Conservation (phyloP, 768 basidiomycete genomes). For the Coprinellus aureogranulatus region DNA sequence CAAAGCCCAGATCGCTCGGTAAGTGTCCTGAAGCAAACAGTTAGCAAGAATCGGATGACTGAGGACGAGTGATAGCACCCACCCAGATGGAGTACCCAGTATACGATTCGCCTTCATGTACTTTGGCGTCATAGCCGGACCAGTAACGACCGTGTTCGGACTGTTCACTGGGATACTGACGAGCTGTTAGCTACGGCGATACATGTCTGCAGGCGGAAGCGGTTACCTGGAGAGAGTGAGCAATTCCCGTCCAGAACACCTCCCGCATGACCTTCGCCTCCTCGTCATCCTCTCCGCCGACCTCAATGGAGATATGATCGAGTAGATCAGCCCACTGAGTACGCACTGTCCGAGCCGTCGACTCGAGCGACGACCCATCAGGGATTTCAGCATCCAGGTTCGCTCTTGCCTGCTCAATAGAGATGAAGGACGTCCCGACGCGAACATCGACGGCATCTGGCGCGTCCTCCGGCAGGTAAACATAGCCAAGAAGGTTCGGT, state of each 20-base stretch:
- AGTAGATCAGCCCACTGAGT: slow-evolving; percentile 59
- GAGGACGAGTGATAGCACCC: slow-evolving; percentile 14
- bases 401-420: slow-evolving; percentile 58
- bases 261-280: slow-evolving; percentile 41
- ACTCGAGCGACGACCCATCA: slow-evolving; percentile 39
- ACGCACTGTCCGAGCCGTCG: slow-evolving; percentile 48
- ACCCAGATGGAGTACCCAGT: slow-evolving; percentile 83
- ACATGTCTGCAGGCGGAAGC: not conserved
- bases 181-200: not conserved
- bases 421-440: slow-evolving; percentile 74
- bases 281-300: slow-evolving; percentile 30
- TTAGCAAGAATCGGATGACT: not conserved
- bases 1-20: slow-evolving; percentile 77
- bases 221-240: slow-evolving; percentile 57
- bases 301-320: slow-evolving; percentile 47
- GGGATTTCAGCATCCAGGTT: slow-evolving; percentile 44
- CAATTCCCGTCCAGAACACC: slow-evolving; percentile 61
- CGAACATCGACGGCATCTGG: slow-evolving; percentile 41
- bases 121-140: slow-evolving; percentile 68
- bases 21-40: slow-evolving; percentile 62
- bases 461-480: slow-evolving; percentile 33
- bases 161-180: slow-evolving; percentile 75
- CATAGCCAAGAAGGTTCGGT: slow-evolving; percentile 50
- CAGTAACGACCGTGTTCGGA: slow-evolving; percentile 67
- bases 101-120: slow-evolving; percentile 68